Percentiles rank a stretch among this genome's conserved stretches.
These are phyloP conservation scores for Nyctanthes arbortristis DNA, from an alignment of 257 asterid species.

Conservation along the genomic window DNA sequence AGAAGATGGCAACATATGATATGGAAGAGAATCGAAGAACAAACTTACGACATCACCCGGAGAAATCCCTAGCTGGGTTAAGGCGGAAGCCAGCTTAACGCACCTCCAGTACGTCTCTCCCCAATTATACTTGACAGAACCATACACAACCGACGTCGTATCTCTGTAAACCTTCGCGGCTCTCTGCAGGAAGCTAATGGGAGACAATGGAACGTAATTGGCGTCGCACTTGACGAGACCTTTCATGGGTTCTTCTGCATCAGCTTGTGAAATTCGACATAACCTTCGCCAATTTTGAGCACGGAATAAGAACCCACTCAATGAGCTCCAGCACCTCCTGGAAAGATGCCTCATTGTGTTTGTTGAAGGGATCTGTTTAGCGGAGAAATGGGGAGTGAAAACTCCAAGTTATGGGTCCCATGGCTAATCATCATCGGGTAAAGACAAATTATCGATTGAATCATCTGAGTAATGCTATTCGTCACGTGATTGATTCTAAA, in stretches of 20 bases:
- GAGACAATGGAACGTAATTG: conserved; percentile 48
- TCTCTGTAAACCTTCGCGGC: conserved; percentile 53
- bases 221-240: conserved; percentile 41
- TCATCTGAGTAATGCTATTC: too few species aligned
- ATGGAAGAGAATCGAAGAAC: background rate
- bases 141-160: conserved; percentile 48
- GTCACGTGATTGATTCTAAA: too few species aligned
- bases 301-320: background rate
- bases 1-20: background rate
- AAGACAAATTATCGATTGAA: too few species aligned
- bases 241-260: conserved; percentile 33
- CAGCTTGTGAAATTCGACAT: conserved; percentile 11
- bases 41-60: conserved; percentile 45
- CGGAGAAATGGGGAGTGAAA: background rate
- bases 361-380: background rate
- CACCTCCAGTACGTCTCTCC: conserved; percentile 43
- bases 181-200: conserved; percentile 52
- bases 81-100: conserved; percentile 49
- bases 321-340: background rate
- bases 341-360: background rate
- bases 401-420: too few species aligned
- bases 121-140: conserved; percentile 42
- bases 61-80: conserved; percentile 42
- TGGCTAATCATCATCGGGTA: too few species aligned
- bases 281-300: conserved; percentile 17